phyloP scores from a whole-genome alignment of 2,329 filamentous ascomycete species.

The Aspergillus glaucus region DNA sequence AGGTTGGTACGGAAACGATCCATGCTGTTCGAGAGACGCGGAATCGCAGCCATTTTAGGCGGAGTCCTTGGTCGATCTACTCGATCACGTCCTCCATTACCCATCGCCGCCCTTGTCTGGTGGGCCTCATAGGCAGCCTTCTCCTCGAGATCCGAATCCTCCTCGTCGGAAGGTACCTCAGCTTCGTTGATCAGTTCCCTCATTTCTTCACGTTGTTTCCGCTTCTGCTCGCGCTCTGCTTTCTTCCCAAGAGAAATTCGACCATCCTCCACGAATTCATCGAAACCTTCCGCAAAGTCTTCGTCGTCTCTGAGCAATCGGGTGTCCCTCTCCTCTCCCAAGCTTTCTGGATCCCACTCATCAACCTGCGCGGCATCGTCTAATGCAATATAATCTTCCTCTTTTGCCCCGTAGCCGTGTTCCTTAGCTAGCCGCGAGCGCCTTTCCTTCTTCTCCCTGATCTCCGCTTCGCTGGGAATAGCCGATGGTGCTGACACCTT shows the following conservation, averaged over 20 bases:
- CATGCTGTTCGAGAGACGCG: slow-evolving; percentile 63
- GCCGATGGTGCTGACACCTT: slow-evolving; percentile 29
- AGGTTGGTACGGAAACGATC: slow-evolving; percentile 58
- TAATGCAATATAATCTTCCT: slow-evolving; percentile 49
- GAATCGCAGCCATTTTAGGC: slow-evolving; percentile 70
- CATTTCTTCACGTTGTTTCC: slow-evolving; percentile 68
- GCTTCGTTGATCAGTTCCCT: slow-evolving; percentile 75
- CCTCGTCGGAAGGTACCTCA: slow-evolving; percentile 59
- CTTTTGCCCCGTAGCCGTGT: slow-evolving; percentile 42
- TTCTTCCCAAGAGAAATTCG: slow-evolving; percentile 70
- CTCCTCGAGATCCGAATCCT: slow-evolving; percentile 57
- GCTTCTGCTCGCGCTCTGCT: slow-evolving; percentile 65
- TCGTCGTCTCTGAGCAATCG: slow-evolving; percentile 80
- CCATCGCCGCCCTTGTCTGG: slow-evolving; percentile 82
- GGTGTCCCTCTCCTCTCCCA: slow-evolving; percentile 61
- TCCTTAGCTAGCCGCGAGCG: slow-evolving; percentile 73
- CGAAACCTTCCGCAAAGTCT: slow-evolving; percentile 87
- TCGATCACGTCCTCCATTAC: slow-evolving; percentile 32
- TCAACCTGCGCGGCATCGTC: slow-evolving; percentile 34
- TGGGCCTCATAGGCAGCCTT: slow-evolving; percentile 79
- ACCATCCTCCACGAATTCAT: slow-evolving; percentile 83
- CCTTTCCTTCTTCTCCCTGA: slow-evolving; percentile 83
- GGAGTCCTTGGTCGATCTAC: slow-evolving; percentile 50
- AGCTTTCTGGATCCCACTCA: slow-evolving; percentile 43
- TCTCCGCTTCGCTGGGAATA: slow-evolving; percentile 78